These are phyloP conservation scores for sorghum (Sorghum bicolor) DNA, from an alignment of 176 grass and related monocot species.

Conservation along the genomic window DNA sequence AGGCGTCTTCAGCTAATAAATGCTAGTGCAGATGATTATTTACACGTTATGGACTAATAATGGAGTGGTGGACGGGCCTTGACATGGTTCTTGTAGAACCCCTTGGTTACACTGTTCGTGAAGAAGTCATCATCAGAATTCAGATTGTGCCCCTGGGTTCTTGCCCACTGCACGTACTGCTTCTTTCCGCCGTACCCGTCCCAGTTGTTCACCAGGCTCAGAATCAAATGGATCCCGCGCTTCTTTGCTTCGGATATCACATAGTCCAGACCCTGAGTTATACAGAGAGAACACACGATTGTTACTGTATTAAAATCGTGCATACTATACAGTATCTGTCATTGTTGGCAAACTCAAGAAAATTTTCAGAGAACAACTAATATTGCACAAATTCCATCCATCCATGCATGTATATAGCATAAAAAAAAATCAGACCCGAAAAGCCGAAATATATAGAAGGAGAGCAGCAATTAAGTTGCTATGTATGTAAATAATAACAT, in stretches of 20 bases:
- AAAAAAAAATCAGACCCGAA: too few species aligned
- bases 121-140: slow-evolving; percentile 67
- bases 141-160: slow-evolving; percentile 42
- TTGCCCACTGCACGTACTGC: slow-evolving; percentile 86
- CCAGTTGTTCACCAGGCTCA: slow-evolving; percentile 79
- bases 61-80: slow-evolving; percentile 23
- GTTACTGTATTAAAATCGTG: not conserved
- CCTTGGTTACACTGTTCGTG: slow-evolving; percentile 22
- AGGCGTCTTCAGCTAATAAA: not conserved
- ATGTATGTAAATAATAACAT: too few species aligned
- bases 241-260: slow-evolving; percentile 72
- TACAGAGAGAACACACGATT: not conserved
- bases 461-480: too few species aligned
- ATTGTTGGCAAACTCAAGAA: not conserved
- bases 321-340: not conserved
- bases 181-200: slow-evolving; percentile 65
- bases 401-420: too few species aligned
- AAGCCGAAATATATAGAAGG: too few species aligned
- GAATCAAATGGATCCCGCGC: slow-evolving; percentile 53
- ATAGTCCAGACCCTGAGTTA: slow-evolving; percentile 59
- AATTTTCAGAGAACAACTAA: not conserved
- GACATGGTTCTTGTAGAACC: slow-evolving; percentile 72
- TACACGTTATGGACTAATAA: too few species aligned
- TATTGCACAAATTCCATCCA: not conserved
- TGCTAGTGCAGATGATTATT: not conserved